Evolutionary conservation across 768 basidiomycete genomes (phyloP).

Genomic region (Daedaleopsis nitida): DNA sequence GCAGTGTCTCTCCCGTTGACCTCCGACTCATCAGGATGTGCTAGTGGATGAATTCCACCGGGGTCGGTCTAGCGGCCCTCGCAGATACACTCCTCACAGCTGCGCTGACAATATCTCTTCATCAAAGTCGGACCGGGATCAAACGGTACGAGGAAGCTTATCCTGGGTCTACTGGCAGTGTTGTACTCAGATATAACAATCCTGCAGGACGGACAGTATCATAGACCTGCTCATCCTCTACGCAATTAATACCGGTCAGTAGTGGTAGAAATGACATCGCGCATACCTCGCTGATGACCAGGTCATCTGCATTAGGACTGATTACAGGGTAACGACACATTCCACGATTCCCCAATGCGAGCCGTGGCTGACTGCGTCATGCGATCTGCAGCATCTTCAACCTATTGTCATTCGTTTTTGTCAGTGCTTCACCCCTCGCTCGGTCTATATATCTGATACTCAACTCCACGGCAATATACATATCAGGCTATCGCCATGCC

Average conservation of each 20-base stretch:
- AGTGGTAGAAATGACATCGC: too few relatives aligned
- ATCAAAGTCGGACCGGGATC: slow-evolving; percentile 12
- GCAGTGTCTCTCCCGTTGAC: background rate
- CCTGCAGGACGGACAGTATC: slow-evolving; percentile 6
- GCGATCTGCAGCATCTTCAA: background rate
- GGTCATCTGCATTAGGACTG: background rate
- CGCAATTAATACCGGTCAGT: slow-evolving; percentile 13
- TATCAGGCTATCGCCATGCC: slow-evolving; percentile 14
- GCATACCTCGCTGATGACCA: background rate
- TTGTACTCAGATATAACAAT: background rate
- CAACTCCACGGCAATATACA: slow-evolving; percentile 3
- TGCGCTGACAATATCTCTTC: slow-evolving; percentile 11
- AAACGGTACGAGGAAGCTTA: background rate
- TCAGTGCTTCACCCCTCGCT: background rate
- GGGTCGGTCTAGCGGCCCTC: slow-evolving; percentile 9
- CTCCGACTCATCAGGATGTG: background rate
- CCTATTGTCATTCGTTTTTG: background rate
- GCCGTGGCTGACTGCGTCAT: background rate
- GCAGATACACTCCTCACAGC: slow-evolving; percentile 12
- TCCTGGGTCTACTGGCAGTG: background rate
- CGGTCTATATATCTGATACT: background rate
- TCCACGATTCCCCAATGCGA: background rate
- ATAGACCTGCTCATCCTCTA: slow-evolving; percentile 14
- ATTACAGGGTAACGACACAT: background rate
- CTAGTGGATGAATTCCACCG: slow-evolving; percentile 16